A percentile compares a stretch with the other conserved stretches of the same genome.
Evolutionary conservation across 768 basidiomycete genomes (phyloP).

Genomic region (Mycena indigotica): DNA sequence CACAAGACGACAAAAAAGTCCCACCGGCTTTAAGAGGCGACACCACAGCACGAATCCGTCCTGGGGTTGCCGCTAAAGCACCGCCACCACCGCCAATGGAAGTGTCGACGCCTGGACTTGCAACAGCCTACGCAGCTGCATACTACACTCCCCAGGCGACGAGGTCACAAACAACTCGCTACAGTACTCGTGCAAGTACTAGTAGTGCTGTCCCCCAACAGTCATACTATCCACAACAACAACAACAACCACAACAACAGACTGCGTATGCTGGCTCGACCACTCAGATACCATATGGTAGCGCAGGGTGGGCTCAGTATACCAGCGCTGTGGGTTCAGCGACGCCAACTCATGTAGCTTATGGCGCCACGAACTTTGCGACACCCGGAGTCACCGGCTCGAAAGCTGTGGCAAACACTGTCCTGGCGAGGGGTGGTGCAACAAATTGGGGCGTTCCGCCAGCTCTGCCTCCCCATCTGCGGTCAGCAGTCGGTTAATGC

Average conservation of each 20-base stretch:
- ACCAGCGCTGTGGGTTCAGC: too few species aligned
- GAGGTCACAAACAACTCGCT: slow-evolving; percentile 24
- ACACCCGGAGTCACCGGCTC: too few species aligned
- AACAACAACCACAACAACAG: background rate
- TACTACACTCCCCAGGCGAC: slow-evolving; percentile 25
- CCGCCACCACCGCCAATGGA: slow-evolving; percentile 31
- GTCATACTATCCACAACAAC: background rate
- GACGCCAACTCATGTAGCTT: slow-evolving; percentile 37
- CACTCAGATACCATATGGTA: slow-evolving; percentile 5
- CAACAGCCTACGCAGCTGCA: slow-evolving; percentile 16
- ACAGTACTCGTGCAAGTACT: slow-evolving; percentile 11
- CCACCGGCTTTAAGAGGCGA: slow-evolving; percentile 68
- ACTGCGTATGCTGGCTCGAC: background rate
- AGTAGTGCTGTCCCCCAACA: background rate
- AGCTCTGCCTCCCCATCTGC: slow-evolving; percentile 34
- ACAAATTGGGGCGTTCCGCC: slow-evolving; percentile 16
- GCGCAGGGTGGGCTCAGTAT: background rate
- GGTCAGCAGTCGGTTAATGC: slow-evolving; percentile 18
- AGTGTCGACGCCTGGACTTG: slow-evolving; percentile 3
- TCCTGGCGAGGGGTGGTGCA: slow-evolving; percentile 29
- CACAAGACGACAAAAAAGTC: slow-evolving; percentile 13
- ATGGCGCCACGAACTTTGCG: slow-evolving; percentile 30
- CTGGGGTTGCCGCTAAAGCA: slow-evolving; percentile 40
- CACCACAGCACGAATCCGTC: slow-evolving; percentile 63
- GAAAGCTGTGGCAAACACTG: slow-evolving; percentile 58